Evolutionary conservation across 148 eudicot species (phyloP), one percentile per base, ranked within the genome.

Genomic region (Fagopyrum tataricum): DNA sequence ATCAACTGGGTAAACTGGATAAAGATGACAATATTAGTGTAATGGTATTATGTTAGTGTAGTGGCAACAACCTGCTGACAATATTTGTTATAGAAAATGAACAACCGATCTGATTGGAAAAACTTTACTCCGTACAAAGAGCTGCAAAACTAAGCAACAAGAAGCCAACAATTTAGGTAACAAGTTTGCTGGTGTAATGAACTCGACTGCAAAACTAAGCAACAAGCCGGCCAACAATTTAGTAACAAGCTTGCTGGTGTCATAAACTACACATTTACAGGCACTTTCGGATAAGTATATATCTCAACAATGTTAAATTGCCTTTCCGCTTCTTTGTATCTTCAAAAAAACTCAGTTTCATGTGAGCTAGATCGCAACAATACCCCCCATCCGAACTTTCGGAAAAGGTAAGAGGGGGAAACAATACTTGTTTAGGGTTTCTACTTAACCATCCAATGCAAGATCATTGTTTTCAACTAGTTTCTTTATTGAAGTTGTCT

Each of bases 401-500:
- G 21, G 7, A 64, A 64, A 64, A 9, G 69, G 43, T 64, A 37
- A 21, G 11, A 37, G 69, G 69, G 44, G 44, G 15, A 26, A 61
- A 11, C 18, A 39, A 64, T 37, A 39, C 13, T 43, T 31, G 44
- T 39, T 64, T 64, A 1, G 7, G 44, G 43, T 5, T 18, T 20
- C 24, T 56, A 18, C 10, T 20, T 56, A 56, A 8, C 4, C 26
- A 21, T n/a, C 20, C 62, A 10, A 26, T 11, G 39, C 67, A 11
- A 31, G 67, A 14, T 17, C 20, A 64, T 13, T 37, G 69, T 64
- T 14, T 37, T 14, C 20, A 31, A 14, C 43, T 64, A 3, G 9
- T 37, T 0, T 51, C 72, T 77, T 75, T 41, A 3, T 83, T 84
- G 77, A 86, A 90, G 66, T 85, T 87, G 31, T 90, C 93, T 74